Percentiles rank a stretch among this genome's conserved stretches.
Evolutionary conservation across 495 filamentous ascomycete genomes (phyloP).

Genomic region (Hapsidospora chrysogenum): DNA sequence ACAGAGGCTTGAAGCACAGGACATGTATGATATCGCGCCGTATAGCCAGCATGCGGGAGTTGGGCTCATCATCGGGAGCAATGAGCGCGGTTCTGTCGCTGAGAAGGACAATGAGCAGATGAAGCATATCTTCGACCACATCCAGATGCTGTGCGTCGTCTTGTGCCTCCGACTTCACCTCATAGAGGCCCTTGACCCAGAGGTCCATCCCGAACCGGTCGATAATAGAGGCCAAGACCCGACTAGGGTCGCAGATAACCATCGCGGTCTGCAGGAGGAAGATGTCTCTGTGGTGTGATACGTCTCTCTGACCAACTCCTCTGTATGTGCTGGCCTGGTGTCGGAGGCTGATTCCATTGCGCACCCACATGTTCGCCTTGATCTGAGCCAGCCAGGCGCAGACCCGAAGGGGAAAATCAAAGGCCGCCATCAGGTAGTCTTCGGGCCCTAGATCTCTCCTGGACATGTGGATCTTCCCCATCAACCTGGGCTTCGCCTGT

Average conservation of each 20-base stretch:
- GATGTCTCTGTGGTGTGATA: constrained; percentile 87
- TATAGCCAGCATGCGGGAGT: constrained; percentile 52
- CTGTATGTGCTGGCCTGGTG: constrained; percentile 91
- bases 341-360: constrained; percentile 85
- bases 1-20: constrained; percentile 87
- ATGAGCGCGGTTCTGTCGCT: constrained; percentile 76
- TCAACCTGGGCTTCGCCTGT: constrained; percentile 33
- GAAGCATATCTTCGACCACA: constrained; percentile 88
- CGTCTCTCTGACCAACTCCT: constrained; percentile 71
- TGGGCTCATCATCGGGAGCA: constrained; percentile 46
- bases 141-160: constrained; percentile 81
- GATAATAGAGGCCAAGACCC: constrained; percentile 76
- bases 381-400: constrained; percentile 96
- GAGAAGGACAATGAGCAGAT: constrained; percentile 76
- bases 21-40: constrained; percentile 83
- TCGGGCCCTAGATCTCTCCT: constrained; percentile 38
- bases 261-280: constrained; percentile 84
- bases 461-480: constrained; percentile 34
- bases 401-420: constrained; percentile 84
- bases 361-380: constrained; percentile 96
- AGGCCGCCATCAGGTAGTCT: constrained; percentile 70
- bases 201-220: constrained; percentile 77
- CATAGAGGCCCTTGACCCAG: constrained; percentile 78
- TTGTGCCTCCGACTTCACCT: constrained; percentile 41
- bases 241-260: constrained; percentile 67